Percentiles rank a stretch among this genome's conserved stretches.
phyloP scores from a whole-genome alignment of 2,329 filamentous ascomycete species.

The Alternaria sp. region DNA sequence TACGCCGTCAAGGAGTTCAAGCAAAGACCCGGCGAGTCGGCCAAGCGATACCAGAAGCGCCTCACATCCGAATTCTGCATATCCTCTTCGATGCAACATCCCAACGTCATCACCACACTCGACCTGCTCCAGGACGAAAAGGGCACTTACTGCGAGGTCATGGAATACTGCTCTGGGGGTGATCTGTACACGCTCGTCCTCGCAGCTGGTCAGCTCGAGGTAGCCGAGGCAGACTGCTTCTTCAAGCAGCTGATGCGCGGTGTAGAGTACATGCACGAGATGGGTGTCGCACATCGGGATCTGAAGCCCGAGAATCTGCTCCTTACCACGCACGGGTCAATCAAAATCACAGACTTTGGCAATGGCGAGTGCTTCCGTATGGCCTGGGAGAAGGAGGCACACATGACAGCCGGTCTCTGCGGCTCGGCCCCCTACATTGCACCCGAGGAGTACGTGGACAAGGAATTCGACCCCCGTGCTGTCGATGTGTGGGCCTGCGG shows the following conservation, averaged over 20 bases:
- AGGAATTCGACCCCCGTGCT: conserved; percentile 95
- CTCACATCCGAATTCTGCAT: conserved; percentile 98
- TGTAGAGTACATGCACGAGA: conserved; percentile 98
- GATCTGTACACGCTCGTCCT: conserved; percentile 94
- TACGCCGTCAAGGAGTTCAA: conserved; percentile 99
- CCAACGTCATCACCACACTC: conserved; percentile 97
- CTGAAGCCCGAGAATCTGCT: conserved; percentile 96
- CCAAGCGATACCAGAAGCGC: conserved; percentile 97
- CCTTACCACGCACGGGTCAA: conserved; percentile 85
- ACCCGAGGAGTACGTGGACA: conserved; percentile 93
- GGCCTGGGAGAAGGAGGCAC: conserved; percentile 98
- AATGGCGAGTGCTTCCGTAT: conserved; percentile 99
- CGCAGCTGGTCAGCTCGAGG: conserved; percentile 88
- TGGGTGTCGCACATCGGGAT: conserved; percentile 97
- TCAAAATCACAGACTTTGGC: conserved; percentile 98
- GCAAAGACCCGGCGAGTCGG: conserved; percentile 88
- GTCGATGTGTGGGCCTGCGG: conserved; percentile 98
- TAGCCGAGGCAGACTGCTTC: conserved; percentile 93
- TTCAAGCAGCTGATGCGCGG: conserved; percentile 99
- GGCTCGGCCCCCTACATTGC: conserved; percentile 97
- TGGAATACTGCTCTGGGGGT: conserved; percentile 98
- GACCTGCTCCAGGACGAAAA: conserved; percentile 95
- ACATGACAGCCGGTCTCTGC: conserved; percentile 97
- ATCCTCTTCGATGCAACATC: conserved; percentile 92
- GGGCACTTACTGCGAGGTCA: conserved; percentile 97